Evolutionary conservation across 441 rosid species (phyloP).

Genomic region (Populus hybrid): DNA sequence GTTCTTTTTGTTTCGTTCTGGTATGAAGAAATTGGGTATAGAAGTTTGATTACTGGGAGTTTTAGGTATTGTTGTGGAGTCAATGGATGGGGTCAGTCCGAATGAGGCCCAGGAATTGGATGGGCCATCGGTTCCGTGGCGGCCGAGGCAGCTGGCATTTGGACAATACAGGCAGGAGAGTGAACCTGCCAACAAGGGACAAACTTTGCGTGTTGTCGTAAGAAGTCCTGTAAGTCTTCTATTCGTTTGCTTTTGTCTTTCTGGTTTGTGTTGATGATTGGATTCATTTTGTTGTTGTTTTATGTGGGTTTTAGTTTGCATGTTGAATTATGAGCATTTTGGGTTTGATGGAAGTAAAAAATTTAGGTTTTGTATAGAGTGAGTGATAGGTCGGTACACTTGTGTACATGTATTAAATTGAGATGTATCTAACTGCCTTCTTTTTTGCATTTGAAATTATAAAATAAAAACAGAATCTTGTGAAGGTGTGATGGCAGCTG

Average conservation of each 20-base stretch:
- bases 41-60: constrained; percentile 33
- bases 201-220: constrained; percentile 48
- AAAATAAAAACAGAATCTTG: too few relatives aligned
- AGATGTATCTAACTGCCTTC: background rate
- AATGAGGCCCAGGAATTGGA: constrained; percentile 28
- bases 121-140: constrained; percentile 47
- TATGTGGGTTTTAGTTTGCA: constrained; percentile 15
- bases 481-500: background rate
- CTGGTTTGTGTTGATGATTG: too few relatives aligned
- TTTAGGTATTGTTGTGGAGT: constrained; percentile 6
- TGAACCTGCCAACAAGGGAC: constrained; percentile 29
- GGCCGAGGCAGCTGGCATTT: constrained; percentile 74
- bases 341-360: constrained; percentile 3
- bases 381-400: constrained; percentile 12
- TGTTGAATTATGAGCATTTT: constrained; percentile 10
- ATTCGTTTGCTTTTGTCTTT: constrained; percentile 6
- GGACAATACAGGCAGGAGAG: constrained; percentile 35
- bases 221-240: constrained; percentile 67
- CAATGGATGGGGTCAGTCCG: constrained; percentile 66
- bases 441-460: background rate
- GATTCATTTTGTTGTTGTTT: background rate
- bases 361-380: constrained; percentile 9
- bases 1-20: background rate
- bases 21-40: constrained; percentile 29
- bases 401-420: background rate